Percentiles rank a stretch among this genome's conserved stretches.
phyloP scores from a whole-genome alignment of 495 filamentous ascomycete genomes.

The Podospora comata region DNA sequence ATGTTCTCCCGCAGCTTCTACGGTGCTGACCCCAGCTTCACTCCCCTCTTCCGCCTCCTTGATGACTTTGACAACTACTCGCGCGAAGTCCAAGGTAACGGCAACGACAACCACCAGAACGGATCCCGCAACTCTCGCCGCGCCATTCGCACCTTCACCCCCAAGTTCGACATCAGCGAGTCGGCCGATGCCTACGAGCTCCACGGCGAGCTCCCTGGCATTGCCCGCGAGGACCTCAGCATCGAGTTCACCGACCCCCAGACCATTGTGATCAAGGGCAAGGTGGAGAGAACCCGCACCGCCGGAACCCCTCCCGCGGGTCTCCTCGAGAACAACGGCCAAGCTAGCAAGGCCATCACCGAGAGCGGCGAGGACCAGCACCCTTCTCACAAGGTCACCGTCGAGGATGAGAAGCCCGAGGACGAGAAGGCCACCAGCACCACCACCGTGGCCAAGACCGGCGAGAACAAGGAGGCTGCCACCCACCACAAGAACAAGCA shows the following conservation, averaged over 20 bases:
- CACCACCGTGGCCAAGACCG: slow-evolving; percentile 13
- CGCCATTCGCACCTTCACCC: slow-evolving; percentile 19
- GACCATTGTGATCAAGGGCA: slow-evolving; percentile 70
- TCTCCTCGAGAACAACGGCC: slow-evolving; percentile 27
- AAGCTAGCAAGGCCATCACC: slow-evolving; percentile 12
- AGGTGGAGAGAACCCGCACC: slow-evolving; percentile 56
- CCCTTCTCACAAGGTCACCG: slow-evolving; percentile 19
- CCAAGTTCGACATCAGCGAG: slow-evolving; percentile 75
- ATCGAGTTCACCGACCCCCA: slow-evolving; percentile 81
- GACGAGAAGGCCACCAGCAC: slow-evolving; percentile 1
- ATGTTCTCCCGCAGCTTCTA: slow-evolving; percentile 62
- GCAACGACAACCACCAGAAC: slow-evolving; percentile 27
- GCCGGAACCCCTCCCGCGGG: slow-evolving; percentile 42
- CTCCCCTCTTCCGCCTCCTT: slow-evolving; percentile 68
- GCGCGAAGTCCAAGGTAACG: slow-evolving; percentile 28
- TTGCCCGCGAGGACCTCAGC: slow-evolving; percentile 69
- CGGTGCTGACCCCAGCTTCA: slow-evolving; percentile 50
- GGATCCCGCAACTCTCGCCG: slow-evolving; percentile 23
- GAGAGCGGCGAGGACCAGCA: slow-evolving; percentile 21
- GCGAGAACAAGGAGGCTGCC: background rate
- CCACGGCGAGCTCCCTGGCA: slow-evolving; percentile 82
- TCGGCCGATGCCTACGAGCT: slow-evolving; percentile 64
- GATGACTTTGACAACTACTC: slow-evolving; percentile 66
- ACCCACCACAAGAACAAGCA: slow-evolving; percentile 29
- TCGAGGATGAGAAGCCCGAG: slow-evolving; percentile 27